These are phyloP conservation scores for Fragaria nilgerrensis DNA, from an alignment of 306 rosid species.

Conservation along the genomic window DNA sequence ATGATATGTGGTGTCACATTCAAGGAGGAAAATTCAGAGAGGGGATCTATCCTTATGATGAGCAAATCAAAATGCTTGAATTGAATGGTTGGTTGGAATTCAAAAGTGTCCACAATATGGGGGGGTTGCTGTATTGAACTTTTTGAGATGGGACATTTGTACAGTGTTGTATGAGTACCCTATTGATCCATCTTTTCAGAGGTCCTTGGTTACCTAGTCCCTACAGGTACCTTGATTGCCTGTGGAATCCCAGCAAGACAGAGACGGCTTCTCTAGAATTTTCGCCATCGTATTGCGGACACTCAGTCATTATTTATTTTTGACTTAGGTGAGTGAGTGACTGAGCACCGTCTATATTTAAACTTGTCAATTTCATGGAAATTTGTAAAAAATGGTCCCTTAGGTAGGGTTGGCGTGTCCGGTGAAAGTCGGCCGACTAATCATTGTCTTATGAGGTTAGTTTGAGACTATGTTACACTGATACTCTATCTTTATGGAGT, in stretches of 20 bases:
- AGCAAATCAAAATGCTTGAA: not conserved
- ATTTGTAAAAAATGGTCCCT: no score
- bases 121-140: slow-evolving; percentile 1
- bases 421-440: no score
- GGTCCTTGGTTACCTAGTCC: not conserved
- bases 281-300: not conserved
- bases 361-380: no score
- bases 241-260: not conserved
- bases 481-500: no score
- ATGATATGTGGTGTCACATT: not conserved
- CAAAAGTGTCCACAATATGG: not conserved
- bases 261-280: not conserved
- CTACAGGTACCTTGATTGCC: not conserved
- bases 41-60: not conserved
- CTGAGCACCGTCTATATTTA: no score
- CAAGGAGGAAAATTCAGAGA: not conserved
- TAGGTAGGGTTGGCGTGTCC: no score
- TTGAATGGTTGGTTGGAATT: not conserved
- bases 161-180: not conserved
- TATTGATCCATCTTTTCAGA: not conserved
- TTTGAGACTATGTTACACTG: no score
- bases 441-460: no score
- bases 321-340: not conserved
- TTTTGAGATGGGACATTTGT: slow-evolving; percentile 18
- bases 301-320: not conserved